Evolutionary conservation across 768 basidiomycete genomes (phyloP), one percentile per base, ranked within the genome.

Genomic region (Leucocoprinus sp.): DNA sequence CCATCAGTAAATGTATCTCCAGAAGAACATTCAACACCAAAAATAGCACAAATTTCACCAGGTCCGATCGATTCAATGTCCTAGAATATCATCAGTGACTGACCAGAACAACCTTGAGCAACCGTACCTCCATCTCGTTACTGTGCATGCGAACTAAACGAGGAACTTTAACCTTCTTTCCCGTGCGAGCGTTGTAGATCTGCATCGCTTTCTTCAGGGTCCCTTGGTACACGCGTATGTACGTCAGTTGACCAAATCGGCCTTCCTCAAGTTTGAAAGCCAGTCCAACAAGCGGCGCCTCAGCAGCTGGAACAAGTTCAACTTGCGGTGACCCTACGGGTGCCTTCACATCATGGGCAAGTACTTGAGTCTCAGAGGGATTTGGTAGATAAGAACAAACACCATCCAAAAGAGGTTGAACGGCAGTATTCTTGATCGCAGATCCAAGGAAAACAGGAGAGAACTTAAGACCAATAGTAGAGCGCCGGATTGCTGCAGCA

Each of bases 191-290:
- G 57, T 98, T 96, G 66, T 74, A 92, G 54, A 99, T 92, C 48
- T 82, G 73, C 52, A 74, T 76, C 2, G 88, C 80, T 64, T 88
- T 87, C 68, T 83, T 92, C 62, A 99, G 63, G 29, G 79, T 88
- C 23, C 96, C 96, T 62, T 98, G 96, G 57, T 99, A 99, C 45
- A 99, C 88, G 15, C 96, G 74, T 81, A 99, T 93, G 63, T 99
- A 99, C 0, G 96, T 99, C 58, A 99, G 67, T 64, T 99, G 96
- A 8, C 96, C 96, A 59, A 89, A 99, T 18, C 89, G 75, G 3
- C 95, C 93, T 68, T 99, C 96, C 63, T 99, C 96, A 36, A 99
- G 71, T 69, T 99, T 99, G 77, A 99, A 99, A 9, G 96, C 96
- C 40, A 99, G 69, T 6, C 88, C 93, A 49, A 99, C 86, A 22